Evolutionary conservation across 176 grass and related monocot genomes (phyloP).

Genomic region (Ensete ventricosum): DNA sequence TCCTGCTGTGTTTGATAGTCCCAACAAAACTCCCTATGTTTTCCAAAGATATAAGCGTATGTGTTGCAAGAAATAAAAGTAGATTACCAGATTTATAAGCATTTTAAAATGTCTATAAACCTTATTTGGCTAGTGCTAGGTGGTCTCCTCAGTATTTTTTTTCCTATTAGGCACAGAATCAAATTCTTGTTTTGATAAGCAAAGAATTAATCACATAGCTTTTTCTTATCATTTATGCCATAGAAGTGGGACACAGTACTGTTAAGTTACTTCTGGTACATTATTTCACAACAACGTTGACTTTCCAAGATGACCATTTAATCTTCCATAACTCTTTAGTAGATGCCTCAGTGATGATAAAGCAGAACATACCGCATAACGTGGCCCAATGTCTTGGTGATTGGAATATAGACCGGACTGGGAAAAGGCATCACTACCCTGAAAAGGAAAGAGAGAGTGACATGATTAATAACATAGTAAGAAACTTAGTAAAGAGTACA

Average conservation of each 20-base stretch:
- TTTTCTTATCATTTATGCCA: neutral
- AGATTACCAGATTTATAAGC: too few species aligned
- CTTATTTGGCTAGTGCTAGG: neutral
- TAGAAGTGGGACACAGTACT: neutral
- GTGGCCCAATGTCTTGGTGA: conserved; percentile 95
- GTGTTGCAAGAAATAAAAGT: neutral
- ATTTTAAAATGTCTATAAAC: too few species aligned
- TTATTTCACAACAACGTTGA: neutral
- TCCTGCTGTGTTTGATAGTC: conserved; percentile 86
- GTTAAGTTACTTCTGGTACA: neutral
- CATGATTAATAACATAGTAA: neutral
- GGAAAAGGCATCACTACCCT: conserved; percentile 92
- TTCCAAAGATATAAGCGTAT: neutral
- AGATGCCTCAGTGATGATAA: neutral
- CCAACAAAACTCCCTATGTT: conserved; percentile 71
- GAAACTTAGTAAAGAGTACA: neutral
- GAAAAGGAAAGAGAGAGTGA: conserved; percentile 16
- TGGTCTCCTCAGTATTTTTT: neutral
- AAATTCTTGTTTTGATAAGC: neutral
- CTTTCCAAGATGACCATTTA: neutral
- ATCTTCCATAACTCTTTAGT: neutral
- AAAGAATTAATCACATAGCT: too few species aligned
- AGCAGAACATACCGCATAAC: conserved; percentile 55
- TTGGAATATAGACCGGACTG: conserved; percentile 96
- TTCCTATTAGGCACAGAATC: neutral